phyloP scores from a whole-genome alignment of 495 filamentous ascomycete genomes.

The Rhizodiscina lignyota region DNA sequence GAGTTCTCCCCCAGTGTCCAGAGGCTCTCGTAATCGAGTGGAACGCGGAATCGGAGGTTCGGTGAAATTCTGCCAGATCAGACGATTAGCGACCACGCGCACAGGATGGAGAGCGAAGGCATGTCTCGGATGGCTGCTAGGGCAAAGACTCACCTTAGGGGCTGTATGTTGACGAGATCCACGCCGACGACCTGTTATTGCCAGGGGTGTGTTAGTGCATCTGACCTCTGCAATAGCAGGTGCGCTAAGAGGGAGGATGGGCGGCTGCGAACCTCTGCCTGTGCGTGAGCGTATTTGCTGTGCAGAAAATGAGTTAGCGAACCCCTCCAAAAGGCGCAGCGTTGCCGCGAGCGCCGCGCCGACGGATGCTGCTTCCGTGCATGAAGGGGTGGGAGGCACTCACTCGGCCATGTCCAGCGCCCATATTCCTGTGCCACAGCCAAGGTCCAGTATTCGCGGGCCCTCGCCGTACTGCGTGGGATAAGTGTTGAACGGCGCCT shows the following conservation, averaged over 20 bases:
- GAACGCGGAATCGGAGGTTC: slow-evolving; percentile 47
- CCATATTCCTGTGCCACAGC: slow-evolving; percentile 87
- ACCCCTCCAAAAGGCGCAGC: no score
- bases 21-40: slow-evolving; percentile 67
- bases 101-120: no score
- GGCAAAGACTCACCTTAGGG: slow-evolving; percentile 36
- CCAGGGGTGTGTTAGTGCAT: no score
- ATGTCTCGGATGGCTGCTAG: neutral
- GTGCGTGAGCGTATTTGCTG: no score
- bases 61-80: slow-evolving; percentile 40
- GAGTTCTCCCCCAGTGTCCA: slow-evolving; percentile 59
- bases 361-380: no score
- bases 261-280: no score
- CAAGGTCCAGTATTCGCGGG: slow-evolving; percentile 60
- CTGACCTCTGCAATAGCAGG: no score
- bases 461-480: no score
- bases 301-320: no score
- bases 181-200: slow-evolving; percentile 43
- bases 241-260: no score
- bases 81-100: no score
- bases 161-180: slow-evolving; percentile 71
- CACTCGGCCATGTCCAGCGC: slow-evolving; percentile 72
- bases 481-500: slow-evolving; percentile 29
- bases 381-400: slow-evolving; percentile 18
- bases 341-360: no score